Percentiles rank a stretch among this genome's conserved stretches.
Conservation (phyloP, 768 basidiomycete species). For the Omphalotus guepiniiformis region DNA sequence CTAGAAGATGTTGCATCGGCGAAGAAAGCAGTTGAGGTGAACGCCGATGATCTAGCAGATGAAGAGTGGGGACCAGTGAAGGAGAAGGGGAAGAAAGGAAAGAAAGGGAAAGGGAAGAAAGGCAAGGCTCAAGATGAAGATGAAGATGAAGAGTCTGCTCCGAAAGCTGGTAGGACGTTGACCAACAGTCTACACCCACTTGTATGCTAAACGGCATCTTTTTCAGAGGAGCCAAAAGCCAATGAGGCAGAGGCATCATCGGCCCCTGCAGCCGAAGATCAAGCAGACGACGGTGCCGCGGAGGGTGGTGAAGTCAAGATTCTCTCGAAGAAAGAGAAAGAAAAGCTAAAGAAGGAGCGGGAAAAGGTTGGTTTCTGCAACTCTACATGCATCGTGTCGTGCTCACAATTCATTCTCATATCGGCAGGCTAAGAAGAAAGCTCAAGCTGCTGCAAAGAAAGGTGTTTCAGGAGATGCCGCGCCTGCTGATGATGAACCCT, state of each 20-base stretch:
- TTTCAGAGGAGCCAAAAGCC: slow-evolving; percentile 16
- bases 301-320: slow-evolving; percentile 56
- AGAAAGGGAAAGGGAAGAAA: slow-evolving; percentile 55
- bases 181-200: not conserved
- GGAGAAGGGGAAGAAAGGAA: slow-evolving; percentile 60
- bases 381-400: slow-evolving; percentile 4
- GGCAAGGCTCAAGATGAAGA: slow-evolving; percentile 32
- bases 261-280: slow-evolving; percentile 13
- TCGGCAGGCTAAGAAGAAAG: slow-evolving; percentile 96
- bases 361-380: slow-evolving; percentile 64
- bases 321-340: slow-evolving; percentile 94
- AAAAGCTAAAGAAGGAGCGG: slow-evolving; percentile 93
- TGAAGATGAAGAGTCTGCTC: slow-evolving; percentile 25
- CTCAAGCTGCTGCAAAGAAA: slow-evolving; percentile 86
- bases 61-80: slow-evolving; percentile 67
- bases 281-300: slow-evolving; percentile 28
- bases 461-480: slow-evolving; percentile 30
- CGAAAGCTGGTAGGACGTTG: not conserved
- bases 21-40: slow-evolving; percentile 29
- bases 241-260: slow-evolving; percentile 18
- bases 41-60: slow-evolving; percentile 71
- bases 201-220: not conserved
- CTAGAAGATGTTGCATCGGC: slow-evolving; percentile 17
- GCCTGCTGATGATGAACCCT: slow-evolving; percentile 18
- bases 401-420: slow-evolving; percentile 10